These are phyloP conservation scores for Tulasnella calospora DNA, from an alignment of 768 basidiomycete species.

Conservation along the genomic window DNA sequence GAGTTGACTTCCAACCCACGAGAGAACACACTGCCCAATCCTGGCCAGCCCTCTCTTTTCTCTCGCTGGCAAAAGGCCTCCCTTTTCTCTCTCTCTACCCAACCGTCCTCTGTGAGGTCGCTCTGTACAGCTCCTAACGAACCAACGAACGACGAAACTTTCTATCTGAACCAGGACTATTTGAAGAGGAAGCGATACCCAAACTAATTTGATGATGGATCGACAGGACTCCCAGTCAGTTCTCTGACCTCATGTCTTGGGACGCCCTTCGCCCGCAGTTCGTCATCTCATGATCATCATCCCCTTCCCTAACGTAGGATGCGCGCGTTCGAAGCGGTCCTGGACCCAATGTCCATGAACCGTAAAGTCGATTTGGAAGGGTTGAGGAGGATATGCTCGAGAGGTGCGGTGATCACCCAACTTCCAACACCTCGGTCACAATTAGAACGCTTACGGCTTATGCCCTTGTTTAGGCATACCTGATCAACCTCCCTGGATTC, in stretches of 20 bases:
- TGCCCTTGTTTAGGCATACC: conserved; percentile 12
- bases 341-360: conserved; percentile 17
- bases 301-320: neutral
- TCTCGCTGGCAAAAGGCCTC: neutral
- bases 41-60: neutral
- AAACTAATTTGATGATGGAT: neutral
- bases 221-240: conserved; percentile 2
- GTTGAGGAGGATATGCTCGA: conserved; percentile 18
- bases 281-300: neutral
- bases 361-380: conserved; percentile 16
- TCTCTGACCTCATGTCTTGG: neutral
- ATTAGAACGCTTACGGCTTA: neutral
- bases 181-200: neutral
- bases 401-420: neutral
- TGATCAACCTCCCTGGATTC: conserved; percentile 23
- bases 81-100: neutral
- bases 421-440: conserved; percentile 2
- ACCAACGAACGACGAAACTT: neutral
- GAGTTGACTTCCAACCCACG: neutral
- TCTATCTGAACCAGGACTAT: neutral
- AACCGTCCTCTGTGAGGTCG: neutral
- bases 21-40: too few relatives aligned
- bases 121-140: conserved; percentile 1
- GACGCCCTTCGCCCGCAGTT: neutral
- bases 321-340: conserved; percentile 19